These are phyloP conservation scores for Colletotrichum chrysophilum DNA, from an alignment of 2,329 filamentous ascomycete genomes.

Conservation along the genomic window DNA sequence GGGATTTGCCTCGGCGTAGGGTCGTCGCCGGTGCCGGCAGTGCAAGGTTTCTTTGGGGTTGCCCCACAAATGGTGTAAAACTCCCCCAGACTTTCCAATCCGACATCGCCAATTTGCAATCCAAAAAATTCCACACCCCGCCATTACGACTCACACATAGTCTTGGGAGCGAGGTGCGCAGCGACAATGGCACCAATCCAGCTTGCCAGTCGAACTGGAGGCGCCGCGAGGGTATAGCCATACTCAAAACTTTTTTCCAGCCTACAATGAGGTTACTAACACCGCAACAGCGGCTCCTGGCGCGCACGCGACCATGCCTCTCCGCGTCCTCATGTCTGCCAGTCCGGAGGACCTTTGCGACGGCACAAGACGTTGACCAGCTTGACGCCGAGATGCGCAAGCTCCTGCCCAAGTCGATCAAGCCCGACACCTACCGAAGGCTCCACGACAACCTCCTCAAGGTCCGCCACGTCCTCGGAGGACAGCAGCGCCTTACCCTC, in stretches of 20 bases:
- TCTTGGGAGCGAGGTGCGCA: constrained; percentile 14
- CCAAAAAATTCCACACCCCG: constrained; percentile 22
- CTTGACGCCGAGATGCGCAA: constrained; percentile 34
- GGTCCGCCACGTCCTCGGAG: constrained; percentile 75
- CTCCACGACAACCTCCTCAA: constrained; percentile 78
- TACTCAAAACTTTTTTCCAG: neutral
- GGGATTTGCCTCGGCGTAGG: constrained; percentile 1
- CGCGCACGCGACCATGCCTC: constrained; percentile 19
- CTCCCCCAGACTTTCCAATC: constrained; percentile 24
- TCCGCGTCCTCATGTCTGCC: constrained; percentile 17
- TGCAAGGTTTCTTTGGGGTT: constrained; percentile 7
- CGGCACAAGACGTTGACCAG: constrained; percentile 23
- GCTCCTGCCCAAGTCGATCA: constrained; percentile 39
- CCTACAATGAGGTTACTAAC: constrained; percentile 2
- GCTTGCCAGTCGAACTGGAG: constrained; percentile 53
- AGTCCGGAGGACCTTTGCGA: constrained; percentile 21
- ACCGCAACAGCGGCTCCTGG: constrained; percentile 40
- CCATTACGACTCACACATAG: constrained; percentile 16
- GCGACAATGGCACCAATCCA: constrained; percentile 55
- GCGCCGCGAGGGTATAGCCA: constrained; percentile 48
- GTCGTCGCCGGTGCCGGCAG: constrained; percentile 13
- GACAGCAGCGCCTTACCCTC: constrained; percentile 71
- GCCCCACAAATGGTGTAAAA: constrained; percentile 7
- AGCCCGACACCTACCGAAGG: constrained; percentile 78
- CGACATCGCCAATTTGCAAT: constrained; percentile 25